phyloP scores from a whole-genome alignment of 225 moss, liverwort and hornwort genomes.

The Marchantia polymorpha region DNA sequence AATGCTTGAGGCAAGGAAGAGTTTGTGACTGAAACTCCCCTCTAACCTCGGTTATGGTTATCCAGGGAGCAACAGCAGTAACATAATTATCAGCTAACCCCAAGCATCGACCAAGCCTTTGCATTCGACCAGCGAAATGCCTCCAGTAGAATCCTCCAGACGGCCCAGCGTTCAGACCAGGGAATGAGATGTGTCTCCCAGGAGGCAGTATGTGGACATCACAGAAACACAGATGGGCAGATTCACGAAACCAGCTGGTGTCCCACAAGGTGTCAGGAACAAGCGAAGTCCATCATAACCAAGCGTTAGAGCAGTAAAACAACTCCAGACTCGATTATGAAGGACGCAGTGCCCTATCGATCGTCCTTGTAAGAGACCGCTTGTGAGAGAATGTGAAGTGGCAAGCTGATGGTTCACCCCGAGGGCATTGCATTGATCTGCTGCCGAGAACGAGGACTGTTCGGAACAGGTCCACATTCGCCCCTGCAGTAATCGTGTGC shows the following conservation, averaged over 20 bases:
- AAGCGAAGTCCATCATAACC: background rate
- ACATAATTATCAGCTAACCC: too few species aligned
- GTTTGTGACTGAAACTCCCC: too few species aligned
- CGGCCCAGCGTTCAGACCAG: background rate
- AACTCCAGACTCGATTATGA: background rate
- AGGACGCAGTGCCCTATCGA: background rate
- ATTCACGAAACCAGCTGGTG: background rate
- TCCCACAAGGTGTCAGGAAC: background rate
- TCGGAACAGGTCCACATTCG: background rate
- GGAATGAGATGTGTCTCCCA: background rate
- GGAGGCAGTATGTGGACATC: background rate
- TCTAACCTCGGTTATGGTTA: too few species aligned
- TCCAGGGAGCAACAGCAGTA: too few species aligned
- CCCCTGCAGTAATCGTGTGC: background rate
- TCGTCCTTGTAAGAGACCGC: background rate
- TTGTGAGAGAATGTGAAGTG: background rate
- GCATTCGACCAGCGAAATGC: background rate
- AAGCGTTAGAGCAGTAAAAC: background rate
- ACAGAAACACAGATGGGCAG: background rate
- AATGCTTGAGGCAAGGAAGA: background rate
- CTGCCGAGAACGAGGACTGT: background rate
- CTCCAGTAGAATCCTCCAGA: background rate
- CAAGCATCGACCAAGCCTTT: background rate
- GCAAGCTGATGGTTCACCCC: background rate
- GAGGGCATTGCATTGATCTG: background rate